These are phyloP conservation scores for Trypethelium eluteriae DNA, from an alignment of 495 filamentous ascomycete species.

Conservation along the genomic window DNA sequence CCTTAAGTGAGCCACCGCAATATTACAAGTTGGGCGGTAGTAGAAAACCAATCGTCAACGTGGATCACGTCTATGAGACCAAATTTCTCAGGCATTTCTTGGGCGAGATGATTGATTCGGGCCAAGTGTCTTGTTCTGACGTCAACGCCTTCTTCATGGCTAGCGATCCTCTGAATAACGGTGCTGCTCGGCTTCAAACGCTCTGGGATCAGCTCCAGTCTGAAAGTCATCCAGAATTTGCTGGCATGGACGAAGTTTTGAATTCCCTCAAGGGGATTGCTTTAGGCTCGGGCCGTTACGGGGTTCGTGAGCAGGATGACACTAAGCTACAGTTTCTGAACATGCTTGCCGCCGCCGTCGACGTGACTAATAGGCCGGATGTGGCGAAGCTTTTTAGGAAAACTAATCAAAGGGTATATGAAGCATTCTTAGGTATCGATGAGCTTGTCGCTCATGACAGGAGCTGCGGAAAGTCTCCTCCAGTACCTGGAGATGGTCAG, in stretches of 20 bases:
- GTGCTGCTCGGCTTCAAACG: background rate
- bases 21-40: background rate
- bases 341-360: background rate
- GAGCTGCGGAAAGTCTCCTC: background rate
- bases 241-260: background rate
- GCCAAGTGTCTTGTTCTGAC: background rate
- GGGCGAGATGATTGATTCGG: background rate
- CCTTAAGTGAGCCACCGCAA: too few relatives aligned
- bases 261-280: background rate
- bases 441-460: background rate
- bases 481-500: background rate
- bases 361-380: background rate
- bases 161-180: background rate
- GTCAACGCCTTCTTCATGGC: background rate
- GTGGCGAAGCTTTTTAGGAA: background rate
- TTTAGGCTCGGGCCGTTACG: background rate
- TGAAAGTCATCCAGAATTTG: background rate
- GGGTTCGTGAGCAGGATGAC: background rate
- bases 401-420: slow-evolving; percentile 6
- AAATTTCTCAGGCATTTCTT: background rate
- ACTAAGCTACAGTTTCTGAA: background rate
- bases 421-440: background rate
- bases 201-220: background rate
- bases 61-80: background rate
- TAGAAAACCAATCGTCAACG: background rate